Evolutionary conservation across 169 alveolate genomes (phyloP).

Genomic region (Plasmodium gonderi): DNA sequence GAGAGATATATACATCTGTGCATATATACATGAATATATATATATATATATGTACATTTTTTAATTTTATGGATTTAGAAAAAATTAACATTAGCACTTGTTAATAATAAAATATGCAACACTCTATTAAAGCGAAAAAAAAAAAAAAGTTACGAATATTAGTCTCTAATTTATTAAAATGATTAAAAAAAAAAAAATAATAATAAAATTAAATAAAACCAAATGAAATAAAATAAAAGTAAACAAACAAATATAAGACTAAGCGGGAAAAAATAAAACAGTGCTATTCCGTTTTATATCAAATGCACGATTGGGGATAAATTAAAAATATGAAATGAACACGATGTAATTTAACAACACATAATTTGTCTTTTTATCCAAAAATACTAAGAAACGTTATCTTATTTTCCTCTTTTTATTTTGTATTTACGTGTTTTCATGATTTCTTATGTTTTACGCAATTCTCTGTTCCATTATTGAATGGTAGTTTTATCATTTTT

Average conservation of each 20-base stretch:
- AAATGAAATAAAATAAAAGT: too few species aligned
- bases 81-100: too few species aligned
- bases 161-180: not conserved
- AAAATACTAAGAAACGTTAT: not conserved
- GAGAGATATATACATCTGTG: too few species aligned
- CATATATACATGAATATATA: too few species aligned
- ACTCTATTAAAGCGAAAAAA: too few species aligned
- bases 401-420: not conserved
- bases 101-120: too few species aligned
- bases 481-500: too few species aligned
- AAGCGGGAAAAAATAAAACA: not conserved
- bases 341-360: not conserved
- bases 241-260: not conserved
- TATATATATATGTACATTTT: too few species aligned
- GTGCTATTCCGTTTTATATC: not conserved
- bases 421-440: too few species aligned
- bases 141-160: not conserved
- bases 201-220: not conserved
- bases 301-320: not conserved
- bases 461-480: too few species aligned
- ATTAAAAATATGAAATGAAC: not conserved
- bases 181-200: not conserved
- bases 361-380: not conserved
- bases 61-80: too few species aligned
- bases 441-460: too few species aligned